Evolutionary conservation across 305 asterid genomes (phyloP).

Genomic region (Fraxinus sp.): DNA sequence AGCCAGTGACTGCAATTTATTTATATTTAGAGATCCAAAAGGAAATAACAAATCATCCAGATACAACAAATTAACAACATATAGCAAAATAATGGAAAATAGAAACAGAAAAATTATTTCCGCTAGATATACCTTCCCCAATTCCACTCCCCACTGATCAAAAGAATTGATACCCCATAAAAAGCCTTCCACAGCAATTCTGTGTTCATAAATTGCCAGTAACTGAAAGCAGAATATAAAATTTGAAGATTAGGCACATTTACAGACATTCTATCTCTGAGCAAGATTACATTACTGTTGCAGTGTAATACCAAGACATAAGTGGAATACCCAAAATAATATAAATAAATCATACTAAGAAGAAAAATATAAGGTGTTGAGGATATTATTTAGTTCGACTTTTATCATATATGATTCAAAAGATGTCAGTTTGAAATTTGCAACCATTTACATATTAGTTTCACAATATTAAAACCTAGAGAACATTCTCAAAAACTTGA

Average conservation of each 20-base stretch:
- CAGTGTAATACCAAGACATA: constrained; percentile 11
- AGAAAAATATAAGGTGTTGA: not conserved
- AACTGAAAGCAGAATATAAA: constrained; percentile 51
- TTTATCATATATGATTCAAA: not conserved
- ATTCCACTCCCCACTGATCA: constrained; percentile 99
- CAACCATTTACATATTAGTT: not conserved
- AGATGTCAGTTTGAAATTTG: not conserved
- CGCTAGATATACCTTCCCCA: constrained; percentile 70
- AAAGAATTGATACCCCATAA: constrained; percentile 98
- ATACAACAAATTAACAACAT: not conserved
- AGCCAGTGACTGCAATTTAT: constrained; percentile 75
- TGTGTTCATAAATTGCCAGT: constrained; percentile 92
- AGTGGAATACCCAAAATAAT: not conserved
- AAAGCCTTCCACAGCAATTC: constrained; percentile 96
- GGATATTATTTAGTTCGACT: not conserved
- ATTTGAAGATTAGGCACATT: constrained; percentile 25
- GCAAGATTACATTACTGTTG: not conserved
- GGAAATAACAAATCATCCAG: not conserved
- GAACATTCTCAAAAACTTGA: not conserved
- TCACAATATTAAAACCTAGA: not conserved
- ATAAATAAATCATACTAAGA: not conserved
- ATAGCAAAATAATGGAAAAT: constrained; percentile 5
- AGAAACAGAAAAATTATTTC: not conserved
- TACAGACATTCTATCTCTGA: constrained; percentile 1
- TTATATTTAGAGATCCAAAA: not conserved